Conservation (phyloP, 805 yeast genomes). For the Myxozyma melibiosi region DNA sequence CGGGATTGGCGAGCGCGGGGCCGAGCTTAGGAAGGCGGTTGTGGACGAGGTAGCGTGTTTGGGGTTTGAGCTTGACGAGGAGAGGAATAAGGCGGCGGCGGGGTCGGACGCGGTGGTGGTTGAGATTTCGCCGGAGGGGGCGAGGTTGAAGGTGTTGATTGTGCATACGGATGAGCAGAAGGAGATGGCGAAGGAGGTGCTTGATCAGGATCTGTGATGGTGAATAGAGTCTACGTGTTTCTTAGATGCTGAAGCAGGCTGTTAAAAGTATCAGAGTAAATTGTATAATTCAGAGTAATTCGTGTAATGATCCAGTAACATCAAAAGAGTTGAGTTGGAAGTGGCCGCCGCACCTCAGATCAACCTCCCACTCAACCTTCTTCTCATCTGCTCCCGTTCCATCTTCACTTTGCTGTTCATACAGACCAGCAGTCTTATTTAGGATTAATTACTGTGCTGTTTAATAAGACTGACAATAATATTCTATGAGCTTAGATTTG, state of each 20-base stretch:
- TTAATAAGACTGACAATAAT: too few species aligned
- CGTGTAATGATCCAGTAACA: too few species aligned
- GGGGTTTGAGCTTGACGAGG: conserved; percentile 25
- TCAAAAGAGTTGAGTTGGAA: too few species aligned
- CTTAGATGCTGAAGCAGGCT: neutral
- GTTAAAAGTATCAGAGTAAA: too few species aligned
- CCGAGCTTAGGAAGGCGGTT: conserved; percentile 24
- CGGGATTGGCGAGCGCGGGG: conserved; percentile 32
- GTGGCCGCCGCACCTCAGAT: too few species aligned
- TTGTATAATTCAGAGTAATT: too few species aligned
- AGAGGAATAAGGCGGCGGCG: conserved; percentile 19
- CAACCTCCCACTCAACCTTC: too few species aligned
- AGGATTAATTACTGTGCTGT: too few species aligned
- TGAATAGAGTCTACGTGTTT: neutral
- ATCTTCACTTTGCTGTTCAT: too few species aligned
- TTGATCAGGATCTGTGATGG: neutral
- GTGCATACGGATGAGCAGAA: conserved; percentile 33
- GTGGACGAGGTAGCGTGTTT: conserved; percentile 15
- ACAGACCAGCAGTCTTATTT: too few species aligned
- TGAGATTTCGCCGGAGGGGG: conserved; percentile 16
- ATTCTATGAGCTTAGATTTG: too few species aligned
- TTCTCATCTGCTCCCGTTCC: too few species aligned
- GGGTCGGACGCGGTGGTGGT: conserved; percentile 5
- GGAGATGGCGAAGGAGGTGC: conserved; percentile 30
- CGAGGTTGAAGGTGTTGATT: conserved; percentile 19